Conservation (phyloP, 352 stramenopile genomes). For the Phytophthora melonis region DNA sequence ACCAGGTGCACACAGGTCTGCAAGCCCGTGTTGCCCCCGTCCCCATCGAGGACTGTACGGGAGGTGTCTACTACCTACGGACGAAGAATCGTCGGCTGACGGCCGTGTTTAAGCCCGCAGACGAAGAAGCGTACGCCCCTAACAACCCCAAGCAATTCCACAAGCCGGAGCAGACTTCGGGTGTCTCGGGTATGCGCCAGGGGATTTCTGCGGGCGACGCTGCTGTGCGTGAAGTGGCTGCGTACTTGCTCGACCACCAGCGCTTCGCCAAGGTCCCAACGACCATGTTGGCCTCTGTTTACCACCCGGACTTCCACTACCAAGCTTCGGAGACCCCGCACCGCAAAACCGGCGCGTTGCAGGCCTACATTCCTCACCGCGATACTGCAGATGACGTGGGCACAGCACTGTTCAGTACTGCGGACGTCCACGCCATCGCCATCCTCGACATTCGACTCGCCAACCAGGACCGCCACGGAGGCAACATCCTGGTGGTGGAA, state of each 20-base stretch:
- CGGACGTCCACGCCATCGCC: constrained; percentile 75
- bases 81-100: constrained; percentile 51
- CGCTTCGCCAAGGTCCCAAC: constrained; percentile 56
- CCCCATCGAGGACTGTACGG: constrained; percentile 67
- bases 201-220: constrained; percentile 57
- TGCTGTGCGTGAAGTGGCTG: constrained; percentile 65
- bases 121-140: constrained; percentile 70
- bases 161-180: constrained; percentile 13
- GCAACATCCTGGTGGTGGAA: constrained; percentile 73
- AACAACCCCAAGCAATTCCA: constrained; percentile 69
- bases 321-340: constrained; percentile 7
- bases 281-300: constrained; percentile 49
- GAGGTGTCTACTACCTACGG: constrained; percentile 72
- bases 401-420: constrained; percentile 45
- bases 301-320: constrained; percentile 54
- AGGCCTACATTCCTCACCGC: constrained; percentile 71
- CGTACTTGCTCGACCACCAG: constrained; percentile 64
- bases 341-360: constrained; percentile 60
- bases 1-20: constrained; percentile 47
- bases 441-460: constrained; percentile 83
- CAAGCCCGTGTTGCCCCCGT: constrained; percentile 46
- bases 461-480: constrained; percentile 85
- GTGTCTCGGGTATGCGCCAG: constrained; percentile 43
- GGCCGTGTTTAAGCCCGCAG: constrained; percentile 70
- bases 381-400: constrained; percentile 73